phyloP scores from a whole-genome alignment of 164 flowering plant genomes.

The Chloranthus sessilifolius region DNA sequence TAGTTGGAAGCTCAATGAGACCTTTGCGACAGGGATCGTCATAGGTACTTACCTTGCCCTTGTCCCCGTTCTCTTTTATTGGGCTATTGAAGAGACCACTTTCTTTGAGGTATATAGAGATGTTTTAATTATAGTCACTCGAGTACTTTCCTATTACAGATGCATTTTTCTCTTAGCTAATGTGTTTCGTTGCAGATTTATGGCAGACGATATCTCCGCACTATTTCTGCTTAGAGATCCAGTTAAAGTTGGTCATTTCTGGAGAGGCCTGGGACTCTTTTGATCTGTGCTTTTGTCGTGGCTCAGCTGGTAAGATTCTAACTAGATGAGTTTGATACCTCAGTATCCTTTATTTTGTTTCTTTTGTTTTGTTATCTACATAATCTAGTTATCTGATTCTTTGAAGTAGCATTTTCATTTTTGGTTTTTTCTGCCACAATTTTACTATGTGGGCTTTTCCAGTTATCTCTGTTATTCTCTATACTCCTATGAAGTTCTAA shows the following conservation, averaged over 20 bases:
- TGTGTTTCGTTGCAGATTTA: slow-evolving; percentile 28
- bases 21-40: slow-evolving; percentile 79
- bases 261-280: slow-evolving; percentile 71
- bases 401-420: too few species aligned
- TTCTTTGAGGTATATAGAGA: slow-evolving; percentile 68
- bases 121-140: not conserved
- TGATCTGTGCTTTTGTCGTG: slow-evolving; percentile 77
- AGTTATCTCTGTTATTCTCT: too few species aligned
- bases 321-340: too few species aligned
- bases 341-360: too few species aligned
- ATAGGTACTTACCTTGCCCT: slow-evolving; percentile 87
- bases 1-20: slow-evolving; percentile 85
- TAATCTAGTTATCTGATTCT: too few species aligned
- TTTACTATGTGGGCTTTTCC: too few species aligned
- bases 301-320: slow-evolving; percentile 78
- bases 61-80: slow-evolving; percentile 74
- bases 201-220: too few species aligned
- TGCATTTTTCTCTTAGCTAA: not conserved
- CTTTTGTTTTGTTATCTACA: too few species aligned
- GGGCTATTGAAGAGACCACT: slow-evolving; percentile 43
- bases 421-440: too few species aligned
- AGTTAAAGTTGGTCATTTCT: slow-evolving; percentile 79
- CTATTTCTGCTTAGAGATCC: slow-evolving; percentile 55
- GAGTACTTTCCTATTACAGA: not conserved
- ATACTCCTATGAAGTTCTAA: too few species aligned